These are phyloP conservation scores for Hortaea werneckii DNA, from an alignment of 2,329 filamentous ascomycete genomes.

Conservation along the genomic window DNA sequence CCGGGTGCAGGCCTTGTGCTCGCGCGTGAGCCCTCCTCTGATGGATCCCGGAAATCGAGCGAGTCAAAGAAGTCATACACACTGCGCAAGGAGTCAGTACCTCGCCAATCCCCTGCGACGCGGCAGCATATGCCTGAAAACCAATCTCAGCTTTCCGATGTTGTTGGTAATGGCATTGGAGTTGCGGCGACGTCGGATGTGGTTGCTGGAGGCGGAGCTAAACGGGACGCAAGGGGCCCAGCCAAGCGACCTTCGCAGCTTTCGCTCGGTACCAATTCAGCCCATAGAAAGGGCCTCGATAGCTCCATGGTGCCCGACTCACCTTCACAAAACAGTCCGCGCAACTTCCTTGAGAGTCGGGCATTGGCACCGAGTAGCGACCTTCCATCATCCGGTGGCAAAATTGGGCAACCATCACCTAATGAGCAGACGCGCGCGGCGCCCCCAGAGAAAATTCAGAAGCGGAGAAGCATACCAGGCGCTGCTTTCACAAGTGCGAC, in stretches of 20 bases:
- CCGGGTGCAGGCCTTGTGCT: background rate
- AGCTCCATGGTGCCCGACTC: too few relatives aligned
- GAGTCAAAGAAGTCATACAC: constrained; percentile 4
- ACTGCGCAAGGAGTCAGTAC: background rate
- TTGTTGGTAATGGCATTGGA: constrained; percentile 1
- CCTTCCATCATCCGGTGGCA: background rate
- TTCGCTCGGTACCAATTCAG: constrained; percentile 2
- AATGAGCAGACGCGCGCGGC: background rate
- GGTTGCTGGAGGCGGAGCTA: background rate
- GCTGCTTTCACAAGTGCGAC: constrained; percentile 5
- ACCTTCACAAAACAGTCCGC: background rate
- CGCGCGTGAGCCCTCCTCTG: constrained; percentile 1
- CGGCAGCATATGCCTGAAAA: constrained; percentile 2
- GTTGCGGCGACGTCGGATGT: constrained; percentile 4
- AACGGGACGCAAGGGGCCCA: constrained; percentile 11
- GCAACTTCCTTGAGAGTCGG: constrained; percentile 1
- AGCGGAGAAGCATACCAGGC: constrained; percentile 12
- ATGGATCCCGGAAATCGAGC: constrained; percentile 1
- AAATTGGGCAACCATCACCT: background rate
- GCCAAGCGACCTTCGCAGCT: constrained; percentile 6
- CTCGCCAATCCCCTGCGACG: constrained; percentile 4
- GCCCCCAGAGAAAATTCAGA: background rate
- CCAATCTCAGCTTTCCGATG: too few relatives aligned
- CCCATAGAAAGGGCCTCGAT: too few relatives aligned
- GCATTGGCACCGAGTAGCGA: background rate